Percentiles rank a stretch among this genome's conserved stretches.
Conservation (phyloP, 208 protist genomes). For the Leishmania amazonensis region DNA sequence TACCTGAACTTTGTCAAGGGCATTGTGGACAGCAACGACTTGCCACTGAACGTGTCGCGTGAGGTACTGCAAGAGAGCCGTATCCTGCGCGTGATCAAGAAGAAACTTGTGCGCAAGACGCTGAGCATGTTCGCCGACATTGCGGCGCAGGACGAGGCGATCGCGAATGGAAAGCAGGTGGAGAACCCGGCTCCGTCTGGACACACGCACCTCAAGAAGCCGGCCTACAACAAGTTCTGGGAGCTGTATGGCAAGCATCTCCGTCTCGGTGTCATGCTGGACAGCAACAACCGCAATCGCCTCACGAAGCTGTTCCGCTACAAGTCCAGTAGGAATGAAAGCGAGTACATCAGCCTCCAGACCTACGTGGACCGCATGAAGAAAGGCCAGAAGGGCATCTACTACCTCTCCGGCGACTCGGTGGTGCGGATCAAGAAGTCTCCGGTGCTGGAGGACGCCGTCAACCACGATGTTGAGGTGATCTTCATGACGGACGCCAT, state of each 20-base stretch:
- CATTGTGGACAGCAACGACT: constrained; percentile 99
- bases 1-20: constrained; percentile 97
- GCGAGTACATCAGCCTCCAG: constrained; percentile 80
- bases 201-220: constrained; percentile 56
- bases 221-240: constrained; percentile 94
- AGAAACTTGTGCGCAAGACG: constrained; percentile 97
- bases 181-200: constrained; percentile 22
- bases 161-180: constrained; percentile 35
- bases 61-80: constrained; percentile 99
- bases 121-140: constrained; percentile 95
- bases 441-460: constrained; percentile 86
- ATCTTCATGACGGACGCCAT: constrained; percentile 97
- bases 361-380: constrained; percentile 96
- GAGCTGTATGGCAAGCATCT: constrained; percentile 96
- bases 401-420: constrained; percentile 91
- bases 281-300: constrained; percentile 94
- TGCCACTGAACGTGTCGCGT: constrained; percentile 99
- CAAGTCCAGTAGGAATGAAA: constrained; percentile 76
- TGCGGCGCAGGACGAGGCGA: constrained; percentile 71
- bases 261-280: constrained; percentile 98
- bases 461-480: constrained; percentile 89
- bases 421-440: constrained; percentile 79
- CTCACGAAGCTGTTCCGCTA: constrained; percentile 98
- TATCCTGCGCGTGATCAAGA: constrained; percentile 96
- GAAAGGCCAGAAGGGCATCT: constrained; percentile 94